Evolutionary conservation across 192 early-diverging fungal genomes (phyloP), one percentile per base, ranked within the genome.

Genomic region (Coemansia sp.): DNA sequence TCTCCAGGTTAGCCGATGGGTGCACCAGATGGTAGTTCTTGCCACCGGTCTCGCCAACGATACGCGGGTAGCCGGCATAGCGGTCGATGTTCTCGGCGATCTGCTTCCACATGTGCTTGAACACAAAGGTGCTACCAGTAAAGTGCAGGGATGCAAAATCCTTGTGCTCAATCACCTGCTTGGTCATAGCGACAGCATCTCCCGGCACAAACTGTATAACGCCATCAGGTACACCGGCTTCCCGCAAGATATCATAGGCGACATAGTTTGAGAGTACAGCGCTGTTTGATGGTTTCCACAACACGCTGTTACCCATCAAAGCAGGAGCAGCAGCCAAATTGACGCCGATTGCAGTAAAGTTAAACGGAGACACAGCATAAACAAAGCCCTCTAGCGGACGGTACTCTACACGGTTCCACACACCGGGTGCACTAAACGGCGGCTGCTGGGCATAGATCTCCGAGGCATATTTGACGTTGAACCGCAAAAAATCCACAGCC

Each of bases 1-100:
- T 80, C 28, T 74, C 78, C 23, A 87, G 73, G 71, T 90, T 84
- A 34, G 86, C 91, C 9, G 76, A 67, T 17, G 75, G 67, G 74
- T 97, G 94, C 38, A 96, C 63, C 47, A 98, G 74, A 61, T 98
- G 96, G 83, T 92, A 95, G 86, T 98, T 98, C 81, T 98, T 98
- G 48, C 96, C 96, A 64, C 96, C 96, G 23, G 95, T 96, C 77
- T 98, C 95, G 65, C 95, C 95, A 14, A 98, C 94, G 50, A 98
- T 88, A 65, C 95, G 89, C 40, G 95, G 95, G 73, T 94, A 98
- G 42, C 84, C 85, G 66, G 82, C 83, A 81, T 96, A 98, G 37
- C 58, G 81, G 53, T 93, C 85, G 42, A 98, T 83, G 81, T 98
- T 96, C 63, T 85, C 76, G 29, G 85, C 89, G 70, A 96, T 92